A percentile compares a stretch with the other conserved stretches of the same genome.
Evolutionary conservation across 345 rosid species (phyloP).

Genomic region (Angophora floribunda): DNA sequence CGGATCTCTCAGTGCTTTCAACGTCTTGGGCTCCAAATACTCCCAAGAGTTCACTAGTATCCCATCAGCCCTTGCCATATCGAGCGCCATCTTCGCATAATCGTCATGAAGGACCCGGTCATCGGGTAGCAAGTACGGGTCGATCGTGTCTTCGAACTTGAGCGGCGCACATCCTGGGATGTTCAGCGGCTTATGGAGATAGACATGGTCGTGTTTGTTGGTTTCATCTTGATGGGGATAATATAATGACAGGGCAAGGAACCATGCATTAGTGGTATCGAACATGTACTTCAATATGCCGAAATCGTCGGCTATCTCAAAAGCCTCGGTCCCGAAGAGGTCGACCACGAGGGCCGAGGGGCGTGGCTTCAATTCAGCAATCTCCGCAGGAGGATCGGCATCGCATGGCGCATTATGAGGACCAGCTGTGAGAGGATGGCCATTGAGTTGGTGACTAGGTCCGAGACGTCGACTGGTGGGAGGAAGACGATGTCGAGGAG

Average conservation of each 20-base stretch:
- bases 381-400: constrained; percentile 1
- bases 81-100: constrained; percentile 5
- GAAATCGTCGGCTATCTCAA: constrained; percentile 34
- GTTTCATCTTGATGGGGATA: constrained; percentile 12
- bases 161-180: constrained; percentile 47
- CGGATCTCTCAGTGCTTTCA: constrained; percentile 10
- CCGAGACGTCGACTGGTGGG: constrained; percentile 15
- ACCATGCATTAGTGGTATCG: constrained; percentile 34
- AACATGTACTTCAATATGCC: constrained; percentile 33
- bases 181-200: constrained; percentile 11
- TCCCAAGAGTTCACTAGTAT: constrained; percentile 53
- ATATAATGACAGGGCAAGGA: constrained; percentile 13
- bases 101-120: background rate
- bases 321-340: constrained; percentile 37
- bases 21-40: constrained; percentile 23
- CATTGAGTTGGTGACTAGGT: background rate
- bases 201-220: constrained; percentile 9
- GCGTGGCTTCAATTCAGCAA: background rate
- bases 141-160: constrained; percentile 7
- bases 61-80: constrained; percentile 24
- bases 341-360: constrained; percentile 36
- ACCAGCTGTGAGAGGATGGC: background rate
- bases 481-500: constrained; percentile 11
- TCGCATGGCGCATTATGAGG: constrained; percentile 2
- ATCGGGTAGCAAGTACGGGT: background rate